Base-by-base conservation (phyloP, 495 filamentous ascomycete species). In the Delitschia confertaspora region DNA sequence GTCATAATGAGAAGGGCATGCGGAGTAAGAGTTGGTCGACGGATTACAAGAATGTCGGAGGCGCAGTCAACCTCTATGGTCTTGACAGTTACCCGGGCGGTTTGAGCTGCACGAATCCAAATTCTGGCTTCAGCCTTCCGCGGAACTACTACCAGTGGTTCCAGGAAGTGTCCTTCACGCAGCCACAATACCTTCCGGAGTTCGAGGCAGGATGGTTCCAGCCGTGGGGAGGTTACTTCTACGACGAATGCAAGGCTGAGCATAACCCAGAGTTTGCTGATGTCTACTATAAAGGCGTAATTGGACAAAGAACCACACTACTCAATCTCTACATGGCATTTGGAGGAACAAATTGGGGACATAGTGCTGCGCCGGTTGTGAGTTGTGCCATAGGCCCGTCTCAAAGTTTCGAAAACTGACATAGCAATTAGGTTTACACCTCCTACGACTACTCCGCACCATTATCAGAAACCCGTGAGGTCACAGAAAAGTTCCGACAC, bases 381-480 rank as follows among this genome's bases (percentile, higher is more conserved):
- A 33, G 39, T 31, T 5, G 3, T 11, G 23, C 23, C 9, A 11
- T 10, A 17, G 4, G 3, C 17, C n/a, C n/a, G 7, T 37, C 9
- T 33, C 16, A 13, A 7, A 20, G 16, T 39, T 7, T 6, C 3
- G 13, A 2, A 25, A 17, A 25, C 20, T 51, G n/a, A 43, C 17
- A 7, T 17, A 11, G 20, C 32, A 6, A n/a, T 6, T 19, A 44
- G 45, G 50, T 48, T 11, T 54, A 54, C 30, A 48, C 45, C 61
- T 40, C 54, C 57, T 78, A 78, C 37, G 75, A 78, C 51, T 78
- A 80, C 53, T 72, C 67, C 3, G 69, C 76, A 1, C 73, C 76
- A 3, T 71, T 78, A 18, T 66, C 68, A 0, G 76, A 79, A 42
- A 70, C 69, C 40, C 70, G 76, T 8, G 62, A 65, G 11, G 72